Evolutionary conservation across 2,329 filamentous ascomycete genomes (phyloP), one percentile per base, ranked within the genome.

Genomic region (Calonectria naviculata): DNA sequence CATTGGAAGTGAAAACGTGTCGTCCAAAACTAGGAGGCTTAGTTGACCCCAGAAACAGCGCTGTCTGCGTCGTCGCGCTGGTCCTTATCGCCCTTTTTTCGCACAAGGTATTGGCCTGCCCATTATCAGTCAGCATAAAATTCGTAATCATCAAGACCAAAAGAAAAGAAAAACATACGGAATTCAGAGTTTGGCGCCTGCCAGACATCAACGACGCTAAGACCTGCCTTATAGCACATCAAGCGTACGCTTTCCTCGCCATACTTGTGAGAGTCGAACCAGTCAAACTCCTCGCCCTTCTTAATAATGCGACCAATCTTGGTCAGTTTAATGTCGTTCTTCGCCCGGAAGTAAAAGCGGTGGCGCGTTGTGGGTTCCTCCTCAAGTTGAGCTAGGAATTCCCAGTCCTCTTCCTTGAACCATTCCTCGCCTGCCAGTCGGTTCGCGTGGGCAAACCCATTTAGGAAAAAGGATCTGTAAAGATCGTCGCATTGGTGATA

Each of bases 181-280:
- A 85, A 85, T 47, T 85, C 81, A 9, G 84, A 85, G 47, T 76
- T 73, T 7, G 81, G 80, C 10, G 81, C 79, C 71, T 82, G 79
- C 82, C 82, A 85, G 38, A 81, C 77, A 54, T 81, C 75, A 42
- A 82, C 72, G 41, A 84, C 79, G 58, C 78, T 80, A 73, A 85
- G 75, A 56, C 81, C 82, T 46, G 83, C 81, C 76, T 83, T 81
- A 69, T 75, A 77, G 69, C 83, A 84, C 84, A 85, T 85, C 68
- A 81, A 76, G 28, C 78, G 78, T 15, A 85, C 83, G 34, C 78
- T 78, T 4, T 77, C 70, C 72, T 83, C 81, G 56, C 78, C 76
- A 58, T 85, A 84, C 74, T 85, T 85, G 75, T 85, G 84, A 36
- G 84, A 83, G 73, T 85, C 84, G 70, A 85, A 85, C 84, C 84